Evolutionary conservation across 495 filamentous ascomycete genomes (phyloP).

Genomic region (Penicillium desertorum): DNA sequence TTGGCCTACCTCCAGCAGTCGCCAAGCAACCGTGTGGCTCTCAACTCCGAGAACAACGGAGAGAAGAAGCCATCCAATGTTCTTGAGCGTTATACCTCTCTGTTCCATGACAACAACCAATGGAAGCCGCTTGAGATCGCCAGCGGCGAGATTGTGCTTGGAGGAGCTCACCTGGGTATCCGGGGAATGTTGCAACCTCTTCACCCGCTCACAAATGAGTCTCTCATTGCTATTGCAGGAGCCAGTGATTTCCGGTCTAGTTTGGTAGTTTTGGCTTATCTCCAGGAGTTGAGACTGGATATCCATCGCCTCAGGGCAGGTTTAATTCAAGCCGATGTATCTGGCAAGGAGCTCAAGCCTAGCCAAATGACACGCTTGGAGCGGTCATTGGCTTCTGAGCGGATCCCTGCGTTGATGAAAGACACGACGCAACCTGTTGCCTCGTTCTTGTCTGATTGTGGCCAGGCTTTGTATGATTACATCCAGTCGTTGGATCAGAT

Average conservation of each 20-base stretch:
- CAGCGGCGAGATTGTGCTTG: conserved; percentile 29
- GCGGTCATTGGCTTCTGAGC: conserved; percentile 59
- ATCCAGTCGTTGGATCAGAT: conserved; percentile 36
- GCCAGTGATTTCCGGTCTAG: conserved; percentile 23
- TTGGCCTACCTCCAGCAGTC: conserved; percentile 46
- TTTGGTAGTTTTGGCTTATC: conserved; percentile 35
- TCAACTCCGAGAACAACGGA: conserved; percentile 17
- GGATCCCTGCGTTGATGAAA: conserved; percentile 58
- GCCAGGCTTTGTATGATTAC: conserved; percentile 41
- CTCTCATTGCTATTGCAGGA: conserved; percentile 35
- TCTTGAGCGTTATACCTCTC: conserved; percentile 34
- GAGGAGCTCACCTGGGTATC: conserved; percentile 30
- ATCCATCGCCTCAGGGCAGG: conserved; percentile 39
- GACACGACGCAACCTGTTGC: conserved; percentile 62
- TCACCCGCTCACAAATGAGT: conserved; percentile 48
- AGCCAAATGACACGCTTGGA: conserved; percentile 68
- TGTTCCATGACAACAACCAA: conserved; percentile 41
- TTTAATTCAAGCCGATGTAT: conserved; percentile 38
- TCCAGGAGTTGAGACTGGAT: conserved; percentile 42
- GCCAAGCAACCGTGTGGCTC: conserved; percentile 21
- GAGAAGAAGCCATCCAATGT: conserved; percentile 17
- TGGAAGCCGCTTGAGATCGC: conserved; percentile 36
- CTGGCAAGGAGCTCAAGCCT: conserved; percentile 49
- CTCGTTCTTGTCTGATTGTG: conserved; percentile 45
- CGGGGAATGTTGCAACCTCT: conserved; percentile 39